A percentile compares a stretch with the other conserved stretches of the same genome.
Evolutionary conservation across 2,329 filamentous ascomycete species (phyloP).

Genomic region (Dactylellina sp.): DNA sequence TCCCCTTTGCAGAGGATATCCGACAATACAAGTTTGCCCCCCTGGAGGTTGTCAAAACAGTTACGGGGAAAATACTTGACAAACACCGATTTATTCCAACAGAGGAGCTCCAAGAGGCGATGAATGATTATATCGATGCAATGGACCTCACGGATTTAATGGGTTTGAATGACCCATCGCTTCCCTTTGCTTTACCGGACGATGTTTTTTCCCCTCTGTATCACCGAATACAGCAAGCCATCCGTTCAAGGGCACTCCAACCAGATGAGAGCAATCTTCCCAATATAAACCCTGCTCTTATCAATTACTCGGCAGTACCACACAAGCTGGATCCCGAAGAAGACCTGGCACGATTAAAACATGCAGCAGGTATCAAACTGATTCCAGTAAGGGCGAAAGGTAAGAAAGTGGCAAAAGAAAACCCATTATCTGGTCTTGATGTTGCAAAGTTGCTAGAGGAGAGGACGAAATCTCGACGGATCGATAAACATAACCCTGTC

Average conservation of each 20-base stretch:
- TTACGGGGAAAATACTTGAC: conserved; percentile 82
- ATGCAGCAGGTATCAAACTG: conserved; percentile 84
- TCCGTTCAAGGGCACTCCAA: conserved; percentile 83
- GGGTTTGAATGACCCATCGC: conserved; percentile 79
- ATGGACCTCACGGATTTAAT: conserved; percentile 82
- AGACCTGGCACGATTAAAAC: conserved; percentile 73
- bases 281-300: conserved; percentile 71
- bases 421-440: conserved; percentile 90
- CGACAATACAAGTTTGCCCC: conserved; percentile 91
- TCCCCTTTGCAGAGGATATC: conserved; percentile 90
- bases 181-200: conserved; percentile 65
- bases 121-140: conserved; percentile 90
- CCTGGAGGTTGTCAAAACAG: conserved; percentile 84
- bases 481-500: conserved; percentile 77
- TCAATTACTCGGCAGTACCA: conserved; percentile 79
- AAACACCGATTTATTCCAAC: conserved; percentile 86
- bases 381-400: conserved; percentile 84
- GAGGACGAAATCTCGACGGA: conserved; percentile 22
- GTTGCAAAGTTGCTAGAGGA: conserved; percentile 80
- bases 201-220: conserved; percentile 85
- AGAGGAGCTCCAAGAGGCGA: conserved; percentile 78
- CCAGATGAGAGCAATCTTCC: conserved; percentile 74
- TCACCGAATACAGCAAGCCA: conserved; percentile 88
- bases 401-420: conserved; percentile 76
- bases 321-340: conserved; percentile 72